Percentiles rank a stretch among this genome's conserved stretches.
These are phyloP conservation scores for Dictyostelium discoideum DNA, from an alignment of 78 protist species.

Conservation along the genomic window dicty_2.7 NC_007090.3:821001-821500, in stretches of 20 bases:
- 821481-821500: constrained; percentile 92
- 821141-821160: constrained; percentile 99
- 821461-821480: constrained; percentile 96
- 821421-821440: constrained; percentile 96
- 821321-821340: constrained; percentile 98
- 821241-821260: constrained; percentile 94
- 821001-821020: constrained; percentile 64
- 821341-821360: constrained; percentile 99
- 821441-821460: constrained; percentile 95
- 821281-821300: constrained; percentile 96
- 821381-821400: constrained; percentile 98
- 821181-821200: constrained; percentile 91
- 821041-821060: constrained; percentile 72
- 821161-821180: constrained; percentile 97
- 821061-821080: constrained; percentile 86
- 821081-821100: constrained; percentile 74
- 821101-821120: constrained; percentile 78
- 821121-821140: constrained; percentile 93
- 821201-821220: constrained; percentile 83
- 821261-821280: constrained; percentile 97
- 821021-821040: constrained; percentile 47
- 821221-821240: constrained; percentile 91
- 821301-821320: constrained; percentile 95
- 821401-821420: constrained; percentile 90
- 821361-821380: constrained; percentile 99